Percentiles rank a stretch among this genome's conserved stretches.
phyloP scores from a whole-genome alignment of 371 early-diverging fungal species.

The Aphelidium insulamus region DNA sequence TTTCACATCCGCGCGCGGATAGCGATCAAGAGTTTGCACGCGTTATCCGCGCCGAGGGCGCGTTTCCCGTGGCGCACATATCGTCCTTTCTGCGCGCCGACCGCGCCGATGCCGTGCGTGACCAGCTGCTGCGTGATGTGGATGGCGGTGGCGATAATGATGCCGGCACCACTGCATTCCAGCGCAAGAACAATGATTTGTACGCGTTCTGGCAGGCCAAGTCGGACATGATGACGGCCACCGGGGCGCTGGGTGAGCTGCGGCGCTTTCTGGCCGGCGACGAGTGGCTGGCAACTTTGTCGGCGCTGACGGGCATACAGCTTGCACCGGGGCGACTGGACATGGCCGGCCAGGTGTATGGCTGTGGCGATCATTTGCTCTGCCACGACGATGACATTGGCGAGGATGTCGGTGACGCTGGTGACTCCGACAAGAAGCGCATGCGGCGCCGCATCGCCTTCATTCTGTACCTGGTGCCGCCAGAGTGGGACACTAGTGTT shows the following conservation, averaged over 20 bases:
- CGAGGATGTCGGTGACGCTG: too few relatives aligned
- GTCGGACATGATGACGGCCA: slow-evolving; percentile 17
- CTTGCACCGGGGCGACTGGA: slow-evolving; percentile 21
- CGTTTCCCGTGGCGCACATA: too few relatives aligned
- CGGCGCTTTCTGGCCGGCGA: slow-evolving; percentile 20
- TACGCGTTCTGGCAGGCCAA: slow-evolving; percentile 39
- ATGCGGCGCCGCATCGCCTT: slow-evolving; percentile 36
- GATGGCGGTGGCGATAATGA: too few relatives aligned
- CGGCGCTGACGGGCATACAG: slow-evolving; percentile 20
- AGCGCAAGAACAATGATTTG: slow-evolving; percentile 34
- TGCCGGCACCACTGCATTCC: too few relatives aligned
- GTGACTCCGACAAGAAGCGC: too few relatives aligned
- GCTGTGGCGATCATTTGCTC: slow-evolving; percentile 23
- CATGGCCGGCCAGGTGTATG: slow-evolving; percentile 34
- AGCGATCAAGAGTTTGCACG: too few relatives aligned
- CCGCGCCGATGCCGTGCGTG: too few relatives aligned
- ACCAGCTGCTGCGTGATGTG: too few relatives aligned
- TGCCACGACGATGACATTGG: slow-evolving; percentile 49
- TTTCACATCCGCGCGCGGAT: too few relatives aligned
- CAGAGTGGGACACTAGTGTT: slow-evolving; percentile 27
- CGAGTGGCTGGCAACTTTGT: slow-evolving; percentile 24
- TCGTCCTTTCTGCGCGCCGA: too few relatives aligned
- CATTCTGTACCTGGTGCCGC: slow-evolving; percentile 41
- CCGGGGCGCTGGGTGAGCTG: slow-evolving; percentile 15
- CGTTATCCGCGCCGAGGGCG: too few relatives aligned